Evolutionary conservation across 2,329 filamentous ascomycete species (phyloP).

Genomic region (Epichloe hybrida): DNA sequence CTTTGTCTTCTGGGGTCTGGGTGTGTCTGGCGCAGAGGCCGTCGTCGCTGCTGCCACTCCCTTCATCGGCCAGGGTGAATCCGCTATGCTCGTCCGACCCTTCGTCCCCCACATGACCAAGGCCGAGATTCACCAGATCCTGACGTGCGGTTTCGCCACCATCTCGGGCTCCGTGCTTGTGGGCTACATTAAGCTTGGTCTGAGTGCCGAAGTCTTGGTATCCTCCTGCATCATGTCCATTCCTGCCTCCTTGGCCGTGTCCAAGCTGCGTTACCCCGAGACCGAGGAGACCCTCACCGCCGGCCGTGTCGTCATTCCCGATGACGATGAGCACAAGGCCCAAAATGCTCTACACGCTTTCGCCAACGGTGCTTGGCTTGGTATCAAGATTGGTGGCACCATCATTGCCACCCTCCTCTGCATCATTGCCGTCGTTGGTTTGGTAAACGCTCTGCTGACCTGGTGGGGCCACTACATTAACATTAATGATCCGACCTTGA

Average conservation of each 20-base stretch:
- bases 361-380: conserved; percentile 71
- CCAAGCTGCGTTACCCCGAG: conserved; percentile 82
- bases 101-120: conserved; percentile 76
- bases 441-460: conserved; percentile 63
- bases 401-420: conserved; percentile 69
- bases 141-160: conserved; percentile 86
- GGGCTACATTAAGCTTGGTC: conserved; percentile 70
- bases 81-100: conserved; percentile 79
- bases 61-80: conserved; percentile 90
- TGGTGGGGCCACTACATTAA: conserved; percentile 77
- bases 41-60: conserved; percentile 85
- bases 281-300: conserved; percentile 75
- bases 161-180: conserved; percentile 81
- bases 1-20: conserved; percentile 85
- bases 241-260: conserved; percentile 76
- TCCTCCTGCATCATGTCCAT: conserved; percentile 95
- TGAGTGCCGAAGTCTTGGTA: conserved; percentile 74
- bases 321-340: conserved; percentile 63
- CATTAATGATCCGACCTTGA: conserved; percentile 53
- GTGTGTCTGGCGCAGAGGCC: conserved; percentile 82
- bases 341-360: conserved; percentile 76
- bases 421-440: conserved; percentile 63
- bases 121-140: conserved; percentile 82
- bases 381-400: conserved; percentile 76
- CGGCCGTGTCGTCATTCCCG: conserved; percentile 66